Percentiles rank a stretch among this genome's conserved stretches.
phyloP scores from a whole-genome alignment of 768 basidiomycete genomes.

The Paxillus rubicundulus region DNA sequence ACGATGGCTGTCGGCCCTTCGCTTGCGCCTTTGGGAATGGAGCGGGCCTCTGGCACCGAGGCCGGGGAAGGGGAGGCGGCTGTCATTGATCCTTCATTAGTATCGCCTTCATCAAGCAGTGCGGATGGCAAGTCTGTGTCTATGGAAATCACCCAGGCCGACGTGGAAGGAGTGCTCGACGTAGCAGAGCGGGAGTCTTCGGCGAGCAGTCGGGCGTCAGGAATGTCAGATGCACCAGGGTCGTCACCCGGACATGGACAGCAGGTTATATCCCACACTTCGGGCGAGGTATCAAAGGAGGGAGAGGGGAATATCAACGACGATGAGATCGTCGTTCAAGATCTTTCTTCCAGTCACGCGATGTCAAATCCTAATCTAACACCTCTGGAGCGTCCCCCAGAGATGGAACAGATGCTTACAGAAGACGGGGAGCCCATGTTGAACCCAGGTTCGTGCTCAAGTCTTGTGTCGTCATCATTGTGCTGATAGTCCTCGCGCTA shows the following conservation, averaged over 20 bases:
- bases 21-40: conserved; percentile 14
- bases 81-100: conserved; percentile 41
- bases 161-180: conserved; percentile 36
- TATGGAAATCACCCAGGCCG: conserved; percentile 25
- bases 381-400: conserved; percentile 36
- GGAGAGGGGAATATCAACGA: conserved; percentile 9
- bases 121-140: conserved; percentile 17
- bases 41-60: conserved; percentile 8
- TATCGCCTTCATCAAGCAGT: conserved; percentile 18
- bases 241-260: conserved; percentile 8
- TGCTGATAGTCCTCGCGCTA: conserved; percentile 7
- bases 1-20: conserved; percentile 25
- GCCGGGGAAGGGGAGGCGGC: conserved; percentile 14
- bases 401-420: conserved; percentile 55
- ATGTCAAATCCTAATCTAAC: conserved; percentile 12
- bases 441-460: conserved; percentile 53
- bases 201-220: conserved; percentile 4
- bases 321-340: conserved; percentile 15
- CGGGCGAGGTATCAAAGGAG: conserved; percentile 8
- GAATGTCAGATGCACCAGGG: conserved; percentile 3
- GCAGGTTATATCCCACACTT: conserved; percentile 4
- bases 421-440: conserved; percentile 68
- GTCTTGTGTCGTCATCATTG: background rate
- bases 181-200: conserved; percentile 31
- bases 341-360: conserved; percentile 15